Base-by-base conservation (phyloP, 2,329 filamentous ascomycete genomes). In the Phyllosticta citriasiana region DNA sequence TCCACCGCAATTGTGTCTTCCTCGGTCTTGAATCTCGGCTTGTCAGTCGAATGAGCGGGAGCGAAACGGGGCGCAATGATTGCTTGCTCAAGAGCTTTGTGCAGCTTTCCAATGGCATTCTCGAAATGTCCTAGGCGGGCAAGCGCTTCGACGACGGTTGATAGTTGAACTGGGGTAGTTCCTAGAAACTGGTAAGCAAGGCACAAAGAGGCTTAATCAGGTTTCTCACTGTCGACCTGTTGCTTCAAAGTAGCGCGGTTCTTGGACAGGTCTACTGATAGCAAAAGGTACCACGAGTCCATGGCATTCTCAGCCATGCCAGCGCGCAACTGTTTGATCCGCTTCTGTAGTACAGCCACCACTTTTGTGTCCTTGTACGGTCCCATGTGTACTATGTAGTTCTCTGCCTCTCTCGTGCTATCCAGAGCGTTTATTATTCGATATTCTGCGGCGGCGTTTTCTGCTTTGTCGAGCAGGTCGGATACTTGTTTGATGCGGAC, bases 251-350 rank as follows among this genome's bases (percentile, higher is more conserved):
- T 80, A 7, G 94, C 74, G 54, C 74, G 79, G 8, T 78, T 76
- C 8, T 77, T 73, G 24, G 82, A 77, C 0, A 78, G 72, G 67
- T 93, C 84, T 19, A 91, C 74, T 1, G 79, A 74, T 12, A 96
- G 77, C 53, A 93, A 77, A 0, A 80, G 77, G 62, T 82, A 82
- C 90, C 91, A 97, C n/a, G 86, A 81, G 60, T 80, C 78, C 53
- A 84, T 82, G 50, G 94, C 81, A 8, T 84, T 82, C 51, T 87
- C 82, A 62, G 85, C 82, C 24, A 94, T 81, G 22, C 82, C 79
- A 2, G 82, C 80, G 64, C 86, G 86, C 61, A 96, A 76, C 67
- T 86, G 84, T 26, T 84, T 84, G 1, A 84, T 81, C 64, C 87
- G 83, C 53, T 84, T 73, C 64, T 86, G 80, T 3, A 96, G 75